Conservation (phyloP, 108 stramenopile genomes). For the Skeletonema marinoi region DNA sequence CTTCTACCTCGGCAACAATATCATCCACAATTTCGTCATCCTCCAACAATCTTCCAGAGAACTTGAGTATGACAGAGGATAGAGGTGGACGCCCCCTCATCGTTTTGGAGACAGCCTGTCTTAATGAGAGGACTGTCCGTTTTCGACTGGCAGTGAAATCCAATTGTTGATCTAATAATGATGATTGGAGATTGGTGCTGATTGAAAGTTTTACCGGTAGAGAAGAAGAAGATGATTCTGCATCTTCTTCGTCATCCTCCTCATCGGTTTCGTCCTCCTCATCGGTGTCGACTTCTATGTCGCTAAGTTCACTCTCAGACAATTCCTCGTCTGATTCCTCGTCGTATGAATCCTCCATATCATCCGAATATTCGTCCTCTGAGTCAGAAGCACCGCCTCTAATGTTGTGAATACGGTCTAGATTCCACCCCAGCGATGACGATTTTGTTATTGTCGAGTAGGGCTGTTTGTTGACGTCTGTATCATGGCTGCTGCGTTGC, state of each 20-base stretch:
- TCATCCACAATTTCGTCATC: conserved; percentile 74
- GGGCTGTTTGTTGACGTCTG: not conserved
- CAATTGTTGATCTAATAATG: conserved; percentile 64
- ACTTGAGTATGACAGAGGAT: conserved; percentile 46
- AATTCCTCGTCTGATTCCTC: not conserved
- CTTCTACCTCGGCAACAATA: conserved; percentile 46
- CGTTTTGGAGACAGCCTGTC: conserved; percentile 61
- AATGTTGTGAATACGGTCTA: not conserved
- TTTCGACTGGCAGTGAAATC: conserved; percentile 65
- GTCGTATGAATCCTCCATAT: not conserved
- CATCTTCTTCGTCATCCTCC: conserved; percentile 44
- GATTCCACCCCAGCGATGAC: not conserved
- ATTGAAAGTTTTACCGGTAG: conserved; percentile 61
- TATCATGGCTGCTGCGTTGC: not conserved
- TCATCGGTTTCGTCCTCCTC: conserved; percentile 14
- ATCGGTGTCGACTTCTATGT: conserved; percentile 25
- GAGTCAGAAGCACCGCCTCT: not conserved
- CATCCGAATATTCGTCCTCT: not conserved
- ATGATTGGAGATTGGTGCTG: conserved; percentile 52
- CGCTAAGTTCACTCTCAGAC: conserved; percentile 15
- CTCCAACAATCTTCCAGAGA: conserved; percentile 47
- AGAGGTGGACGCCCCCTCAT: conserved; percentile 69
- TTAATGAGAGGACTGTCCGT: conserved; percentile 55
- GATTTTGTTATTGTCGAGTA: not conserved
- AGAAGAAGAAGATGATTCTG: conserved; percentile 1